A percentile compares a stretch with the other conserved stretches of the same genome.
phyloP scores from a whole-genome alignment of 192 early-diverging fungal genomes.

The Coemansia sp. region DNA sequence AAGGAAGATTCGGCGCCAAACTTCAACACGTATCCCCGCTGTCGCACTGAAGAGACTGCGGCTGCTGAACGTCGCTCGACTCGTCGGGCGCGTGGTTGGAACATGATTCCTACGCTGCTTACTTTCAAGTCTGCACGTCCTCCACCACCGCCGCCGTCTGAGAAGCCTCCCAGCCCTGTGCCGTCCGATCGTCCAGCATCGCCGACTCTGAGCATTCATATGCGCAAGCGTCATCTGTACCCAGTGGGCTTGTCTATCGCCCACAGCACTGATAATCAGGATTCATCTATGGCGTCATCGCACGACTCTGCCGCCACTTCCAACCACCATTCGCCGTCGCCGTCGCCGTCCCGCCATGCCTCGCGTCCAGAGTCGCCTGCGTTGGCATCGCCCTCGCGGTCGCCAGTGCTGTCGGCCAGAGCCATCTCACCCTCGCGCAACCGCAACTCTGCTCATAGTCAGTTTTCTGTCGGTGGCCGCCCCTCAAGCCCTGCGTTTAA shows the following conservation, averaged over 20 bases:
- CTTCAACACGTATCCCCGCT: conserved; percentile 49
- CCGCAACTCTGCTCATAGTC: conserved; percentile 37
- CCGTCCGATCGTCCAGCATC: conserved; percentile 37
- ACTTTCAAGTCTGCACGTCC: conserved; percentile 22
- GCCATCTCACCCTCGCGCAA: conserved; percentile 22
- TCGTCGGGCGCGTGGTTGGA: conserved; percentile 49
- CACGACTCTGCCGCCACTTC: conserved; percentile 29
- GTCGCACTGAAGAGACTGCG: conserved; percentile 31
- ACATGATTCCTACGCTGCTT: conserved; percentile 51
- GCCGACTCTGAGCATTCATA: conserved; percentile 32
- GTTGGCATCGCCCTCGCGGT: conserved; percentile 20
- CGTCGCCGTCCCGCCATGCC: conserved; percentile 11
- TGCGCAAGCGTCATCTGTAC: conserved; percentile 48
- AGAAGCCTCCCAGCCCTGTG: conserved; percentile 10
- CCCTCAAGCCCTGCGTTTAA: conserved; percentile 41
- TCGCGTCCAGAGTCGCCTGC: conserved; percentile 31
- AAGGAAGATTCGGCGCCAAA: conserved; percentile 29
- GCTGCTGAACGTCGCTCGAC: conserved; percentile 12
- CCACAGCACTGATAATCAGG: conserved; percentile 17
- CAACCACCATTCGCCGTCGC: conserved; percentile 19
- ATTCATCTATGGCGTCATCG: conserved; percentile 25
- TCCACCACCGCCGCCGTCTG: not conserved
- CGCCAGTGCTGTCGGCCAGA: conserved; percentile 24
- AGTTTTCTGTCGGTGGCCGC: conserved; percentile 20
- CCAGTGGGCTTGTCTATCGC: conserved; percentile 50